Evolutionary conservation across 768 basidiomycete genomes (phyloP).

Genomic region (Rhodotorula kratochvilovae): DNA sequence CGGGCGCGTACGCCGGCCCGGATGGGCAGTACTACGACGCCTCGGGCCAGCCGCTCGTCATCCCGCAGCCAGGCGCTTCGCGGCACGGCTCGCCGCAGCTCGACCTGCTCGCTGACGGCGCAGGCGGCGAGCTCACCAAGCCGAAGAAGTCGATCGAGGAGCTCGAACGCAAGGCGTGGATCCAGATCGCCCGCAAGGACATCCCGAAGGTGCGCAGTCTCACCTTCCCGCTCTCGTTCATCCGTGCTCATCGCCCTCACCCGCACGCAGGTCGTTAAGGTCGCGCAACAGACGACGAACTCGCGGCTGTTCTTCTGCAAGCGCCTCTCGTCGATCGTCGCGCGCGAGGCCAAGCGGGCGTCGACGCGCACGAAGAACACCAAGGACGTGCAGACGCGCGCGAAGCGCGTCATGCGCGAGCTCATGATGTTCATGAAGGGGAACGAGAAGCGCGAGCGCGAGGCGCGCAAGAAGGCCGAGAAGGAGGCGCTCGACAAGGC

Average conservation of each 20-base stretch:
- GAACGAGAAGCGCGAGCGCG: constrained; percentile 93
- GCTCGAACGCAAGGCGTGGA: constrained; percentile 82
- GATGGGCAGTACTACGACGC: constrained; percentile 22
- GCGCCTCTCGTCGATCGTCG: constrained; percentile 68
- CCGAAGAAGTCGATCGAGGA: constrained; percentile 58
- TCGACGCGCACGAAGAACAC: constrained; percentile 67
- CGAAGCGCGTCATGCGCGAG: constrained; percentile 79
- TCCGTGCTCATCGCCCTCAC: neutral
- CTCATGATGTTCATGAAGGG: constrained; percentile 97
- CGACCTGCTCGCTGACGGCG: neutral
- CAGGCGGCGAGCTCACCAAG: neutral
- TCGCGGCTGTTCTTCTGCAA: constrained; percentile 66
- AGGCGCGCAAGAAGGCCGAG: constrained; percentile 85
- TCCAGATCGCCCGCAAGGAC: constrained; percentile 75
- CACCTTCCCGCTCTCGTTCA: neutral
- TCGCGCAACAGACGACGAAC: constrained; percentile 63
- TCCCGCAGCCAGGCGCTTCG: neutral
- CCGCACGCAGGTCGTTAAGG: constrained; percentile 66
- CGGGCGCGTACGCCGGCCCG: constrained; percentile 14
- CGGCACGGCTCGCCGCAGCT: constrained; percentile 3
- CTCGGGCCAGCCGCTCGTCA: neutral
- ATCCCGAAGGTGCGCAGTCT: constrained; percentile 63
- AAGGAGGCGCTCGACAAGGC: constrained; percentile 86
- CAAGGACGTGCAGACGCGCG: constrained; percentile 79
- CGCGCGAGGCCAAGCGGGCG: constrained; percentile 71